Base-by-base conservation (phyloP, 306 rosid species). In the Malus orientalis region DNA sequence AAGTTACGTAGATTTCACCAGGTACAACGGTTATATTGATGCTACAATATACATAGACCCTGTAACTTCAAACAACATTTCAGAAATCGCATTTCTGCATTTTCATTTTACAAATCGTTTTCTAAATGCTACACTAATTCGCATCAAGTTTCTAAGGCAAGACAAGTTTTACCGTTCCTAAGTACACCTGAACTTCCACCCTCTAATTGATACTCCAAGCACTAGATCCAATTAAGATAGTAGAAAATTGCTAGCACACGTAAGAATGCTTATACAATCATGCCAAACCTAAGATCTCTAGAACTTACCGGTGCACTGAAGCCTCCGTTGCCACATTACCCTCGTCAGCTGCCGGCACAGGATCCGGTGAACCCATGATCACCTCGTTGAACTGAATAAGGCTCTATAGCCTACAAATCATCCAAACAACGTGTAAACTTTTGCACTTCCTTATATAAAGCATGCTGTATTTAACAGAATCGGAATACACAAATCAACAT, bases 291-390 rank as follows among this genome's bases (percentile, higher is more conserved):
- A 60, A 59, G 27, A 76, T 75, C 23, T 66, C 66, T 3, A 74
- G 67, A 20, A 55, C 85, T 82, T 11, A 90, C 95, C 82, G 67
- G 62, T 45, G 84, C 54, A 51, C 69, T 14, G 89, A 79, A 12
- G 79, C 73, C 83, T 79, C 86, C 65, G 36, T 55, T 32, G 71
- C 81, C 76, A 7, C 75, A 73, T 83, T 82, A 49, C 45, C 70
- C 71, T 64, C 45, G 70, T 74, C 83, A 81, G 59, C 85, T 86
- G 74, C 51, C 13, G 89, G 86, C 71, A 77, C 78, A 62, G 78
- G 77, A 73, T 81, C 86, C 75, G 80, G 89, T 11, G 96, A 89
- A 71, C 87, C 89, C 89, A 88, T 91, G 33, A 71, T 68, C 63
- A 29, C 49, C 61, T 6, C 14, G 63, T 73, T 79, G 74, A 77